Conservation (phyloP, 2,329 filamentous ascomycete species). For the Exophiala xenobiotica region DNA sequence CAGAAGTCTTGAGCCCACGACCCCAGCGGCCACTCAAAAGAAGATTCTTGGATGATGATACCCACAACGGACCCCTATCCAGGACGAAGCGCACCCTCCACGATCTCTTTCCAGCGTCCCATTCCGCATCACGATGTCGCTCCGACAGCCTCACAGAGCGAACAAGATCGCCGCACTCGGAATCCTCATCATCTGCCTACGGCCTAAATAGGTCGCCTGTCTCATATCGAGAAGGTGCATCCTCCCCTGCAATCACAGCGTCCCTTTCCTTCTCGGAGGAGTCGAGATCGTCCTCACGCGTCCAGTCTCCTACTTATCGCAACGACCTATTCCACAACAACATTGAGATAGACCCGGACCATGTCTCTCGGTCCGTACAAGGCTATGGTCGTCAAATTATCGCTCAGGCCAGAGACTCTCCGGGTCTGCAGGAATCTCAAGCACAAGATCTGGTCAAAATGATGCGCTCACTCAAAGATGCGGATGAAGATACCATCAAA, state of each 20-base stretch:
- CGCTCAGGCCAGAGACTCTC: constrained; percentile 1
- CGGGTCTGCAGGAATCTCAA: neutral
- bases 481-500: constrained; percentile 7
- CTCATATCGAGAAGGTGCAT: neutral
- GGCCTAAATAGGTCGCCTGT: neutral
- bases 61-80: neutral
- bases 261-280: neutral
- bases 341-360: neutral
- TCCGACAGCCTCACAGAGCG: neutral
- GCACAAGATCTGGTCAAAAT: neutral
- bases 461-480: neutral
- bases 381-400: constrained; percentile 3
- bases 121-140: neutral
- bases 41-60: neutral
- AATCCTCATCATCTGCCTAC: too few relatives aligned
- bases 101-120: neutral
- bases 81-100: neutral
- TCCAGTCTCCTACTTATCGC: constrained; percentile 3
- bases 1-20: neutral
- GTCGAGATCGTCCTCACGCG: constrained; percentile 6
- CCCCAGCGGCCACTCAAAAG: constrained; percentile 3
- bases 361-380: neutral
- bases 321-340: constrained; percentile 1
- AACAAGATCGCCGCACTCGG: too few relatives aligned
- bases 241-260: neutral